Percentiles rank a stretch among this genome's conserved stretches.
These are phyloP conservation scores for Blastobotrys apis DNA, from an alignment of 1,139 yeast genomes.

Conservation along the genomic window DNA sequence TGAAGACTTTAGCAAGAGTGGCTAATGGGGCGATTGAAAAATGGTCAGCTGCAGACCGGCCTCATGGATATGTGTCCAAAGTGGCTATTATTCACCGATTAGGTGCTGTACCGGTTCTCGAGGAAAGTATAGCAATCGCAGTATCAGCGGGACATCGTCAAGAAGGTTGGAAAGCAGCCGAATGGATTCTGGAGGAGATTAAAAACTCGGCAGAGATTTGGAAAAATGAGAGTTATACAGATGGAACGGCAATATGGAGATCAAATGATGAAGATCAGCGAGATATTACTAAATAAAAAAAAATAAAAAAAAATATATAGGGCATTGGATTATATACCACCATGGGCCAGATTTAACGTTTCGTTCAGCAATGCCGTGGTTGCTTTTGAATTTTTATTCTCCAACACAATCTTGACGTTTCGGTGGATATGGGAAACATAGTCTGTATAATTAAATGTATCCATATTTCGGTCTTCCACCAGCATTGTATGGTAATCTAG, in stretches of 20 bases:
- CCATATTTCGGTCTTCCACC: conserved; percentile 65
- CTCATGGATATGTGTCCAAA: conserved; percentile 31
- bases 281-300: background rate
- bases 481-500: conserved; percentile 54
- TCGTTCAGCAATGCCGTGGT: conserved; percentile 20
- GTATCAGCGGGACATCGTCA: conserved; percentile 45
- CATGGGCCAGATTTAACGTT: conserved; percentile 20
- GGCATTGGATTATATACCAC: conserved; percentile 8
- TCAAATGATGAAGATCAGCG: conserved; percentile 26
- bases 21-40: conserved; percentile 34
- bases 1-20: conserved; percentile 35
- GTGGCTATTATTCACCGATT: conserved; percentile 43
- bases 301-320: background rate
- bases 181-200: conserved; percentile 42
- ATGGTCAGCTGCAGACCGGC: conserved; percentile 25
- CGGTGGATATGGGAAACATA: conserved; percentile 34
- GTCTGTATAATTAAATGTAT: conserved; percentile 30
- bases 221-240: conserved; percentile 44
- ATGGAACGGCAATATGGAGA: conserved; percentile 40
- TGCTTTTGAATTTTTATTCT: conserved; percentile 20
- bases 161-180: conserved; percentile 46
- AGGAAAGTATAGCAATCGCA: conserved; percentile 44
- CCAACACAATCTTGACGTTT: conserved; percentile 31
- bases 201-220: conserved; percentile 46
- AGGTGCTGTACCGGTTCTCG: conserved; percentile 45